Evolutionary conservation across 192 early-diverging fungal genomes (phyloP), one percentile per base, ranked within the genome.

Genomic region (Coemansia umbellata): DNA sequence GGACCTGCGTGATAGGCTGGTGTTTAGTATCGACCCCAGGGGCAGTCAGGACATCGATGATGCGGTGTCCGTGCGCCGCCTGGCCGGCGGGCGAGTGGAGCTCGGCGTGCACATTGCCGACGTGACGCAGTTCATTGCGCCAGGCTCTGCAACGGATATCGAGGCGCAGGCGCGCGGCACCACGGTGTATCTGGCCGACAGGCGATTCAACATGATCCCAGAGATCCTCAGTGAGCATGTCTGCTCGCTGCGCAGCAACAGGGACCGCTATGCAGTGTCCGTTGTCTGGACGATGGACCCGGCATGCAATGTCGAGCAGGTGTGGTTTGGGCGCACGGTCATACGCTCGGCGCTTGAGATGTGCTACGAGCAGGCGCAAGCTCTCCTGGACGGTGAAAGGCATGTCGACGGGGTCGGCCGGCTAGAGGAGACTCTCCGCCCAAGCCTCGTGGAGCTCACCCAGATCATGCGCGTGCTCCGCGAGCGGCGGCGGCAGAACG

Each of bases 1-100:
- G 35, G 74, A 77, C 37, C 47, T 77, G 55, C 57, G 74, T 11
- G 33, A 35, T 2, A 35, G 1, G 14, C 77, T 70, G 22, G 36
- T 83, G 1, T 81, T 80, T 53, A 89, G 88, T 51, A 88, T 90
- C 50, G 88, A 90, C 55, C 88, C 88, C 4, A 79, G 72, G 11
- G 85, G 85, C 53, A 85, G 87, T 62, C 81, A 87, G 64, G 88
- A 90, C 65, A 90, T 90, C 47, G 88, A 90, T 66, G 88, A 90
- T 42, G 87, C 87, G 8, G 65, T 90, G 22, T 90, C 88, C 11
- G 68, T 87, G 52, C 64, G 70, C 23, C 71, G 78, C 32, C 47
- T 81, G 1, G 53, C 68, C 41, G 79, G 75, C 1, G 66, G 77
- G 3, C 14, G 24, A n/a, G 61, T 81, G 27, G 87, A 88, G 53